Evolutionary conservation across 108 stramenopile genomes (phyloP), one percentile per base, ranked within the genome.

Genomic region (Asterionellopsis glacialis): DNA sequence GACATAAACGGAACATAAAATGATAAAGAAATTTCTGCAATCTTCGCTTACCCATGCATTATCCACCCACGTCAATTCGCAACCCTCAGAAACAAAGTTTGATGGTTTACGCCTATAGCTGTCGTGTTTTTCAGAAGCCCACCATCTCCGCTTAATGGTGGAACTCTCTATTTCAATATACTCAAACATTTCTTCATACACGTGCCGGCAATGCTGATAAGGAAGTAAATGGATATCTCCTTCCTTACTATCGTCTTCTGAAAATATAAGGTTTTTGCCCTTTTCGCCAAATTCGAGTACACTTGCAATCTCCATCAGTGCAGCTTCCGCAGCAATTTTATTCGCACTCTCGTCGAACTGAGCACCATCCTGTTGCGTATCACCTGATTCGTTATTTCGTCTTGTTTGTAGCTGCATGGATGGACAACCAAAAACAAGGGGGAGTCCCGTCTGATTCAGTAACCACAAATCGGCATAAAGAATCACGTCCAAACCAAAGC

Each of bases 381-480:
- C 28, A 13, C 50, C 59, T 48, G 47, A 16, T 7, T 48, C 47
- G 2, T 13, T 25, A 16, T 4, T 16, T 12, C 13, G 13, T 6
- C 12, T 11, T 3, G 48, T 14, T 48, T 69, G 53, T 19, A 83
- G 33, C 51, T 82, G 76, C 22, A 68, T 50, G 9, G 69, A 59
- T 19, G 83, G 80, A 60, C 70, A 70, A 0, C 87, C 87, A 61
- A 88, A 83, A 10, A 63, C 59, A 18, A 88, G 54, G 45, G 81
- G 75, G 11, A 88, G 80, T 0, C 60, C 39, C 0, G 87, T 85
- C 11, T 77, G 47, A 45, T 88, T 88, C 33, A 67, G 56, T 11
- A 85, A 56, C 87, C 87, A 88, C 21, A 88, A 54, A 55, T 85
- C 87, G 2, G 83, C 76, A 59, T 71, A 83, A 4, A 83, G 23